Conservation (phyloP, 2,329 filamentous ascomycete genomes). For the Colletotrichum lentis region DNA sequence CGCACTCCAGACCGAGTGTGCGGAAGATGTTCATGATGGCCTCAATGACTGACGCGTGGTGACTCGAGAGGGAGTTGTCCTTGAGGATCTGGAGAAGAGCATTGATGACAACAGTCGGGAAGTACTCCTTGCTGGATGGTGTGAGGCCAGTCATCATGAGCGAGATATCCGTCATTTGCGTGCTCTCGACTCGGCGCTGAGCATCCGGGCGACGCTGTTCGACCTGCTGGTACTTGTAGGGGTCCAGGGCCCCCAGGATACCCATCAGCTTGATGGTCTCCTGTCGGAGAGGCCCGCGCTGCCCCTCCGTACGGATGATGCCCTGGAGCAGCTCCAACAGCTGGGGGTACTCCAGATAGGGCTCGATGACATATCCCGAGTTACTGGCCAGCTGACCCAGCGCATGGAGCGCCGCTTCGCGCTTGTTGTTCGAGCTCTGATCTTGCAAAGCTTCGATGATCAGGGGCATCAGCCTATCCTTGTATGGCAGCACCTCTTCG, state of each 20-base stretch:
- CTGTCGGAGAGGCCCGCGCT: slow-evolving; percentile 82
- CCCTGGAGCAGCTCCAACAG: slow-evolving; percentile 90
- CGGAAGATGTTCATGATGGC: slow-evolving; percentile 99
- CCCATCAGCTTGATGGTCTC: slow-evolving; percentile 98
- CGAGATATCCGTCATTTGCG: slow-evolving; percentile 86
- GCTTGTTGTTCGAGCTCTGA: slow-evolving; percentile 86
- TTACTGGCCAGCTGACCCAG: slow-evolving; percentile 94
- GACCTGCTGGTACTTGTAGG: slow-evolving; percentile 95
- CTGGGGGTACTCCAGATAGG: slow-evolving; percentile 94
- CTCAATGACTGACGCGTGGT: slow-evolving; percentile 93
- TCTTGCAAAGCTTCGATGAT: slow-evolving; percentile 95
- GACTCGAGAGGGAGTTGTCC: slow-evolving; percentile 86
- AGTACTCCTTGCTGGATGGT: slow-evolving; percentile 97
- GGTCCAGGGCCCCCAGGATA: slow-evolving; percentile 92
- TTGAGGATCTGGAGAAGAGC: slow-evolving; percentile 91
- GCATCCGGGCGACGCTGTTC: slow-evolving; percentile 87
- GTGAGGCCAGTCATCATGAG: slow-evolving; percentile 98
- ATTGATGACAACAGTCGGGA: slow-evolving; percentile 96
- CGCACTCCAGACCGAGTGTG: slow-evolving; percentile 93
- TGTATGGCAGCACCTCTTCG: slow-evolving; percentile 91
- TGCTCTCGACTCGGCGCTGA: slow-evolving; percentile 70
- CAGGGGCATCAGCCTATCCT: slow-evolving; percentile 91
- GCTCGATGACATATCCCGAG: slow-evolving; percentile 96
- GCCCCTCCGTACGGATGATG: slow-evolving; percentile 89
- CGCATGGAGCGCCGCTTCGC: slow-evolving; percentile 89